These are phyloP conservation scores for Sclerotinia spermophila DNA, from an alignment of 2,329 filamentous ascomycete genomes.

Conservation along the genomic window DNA sequence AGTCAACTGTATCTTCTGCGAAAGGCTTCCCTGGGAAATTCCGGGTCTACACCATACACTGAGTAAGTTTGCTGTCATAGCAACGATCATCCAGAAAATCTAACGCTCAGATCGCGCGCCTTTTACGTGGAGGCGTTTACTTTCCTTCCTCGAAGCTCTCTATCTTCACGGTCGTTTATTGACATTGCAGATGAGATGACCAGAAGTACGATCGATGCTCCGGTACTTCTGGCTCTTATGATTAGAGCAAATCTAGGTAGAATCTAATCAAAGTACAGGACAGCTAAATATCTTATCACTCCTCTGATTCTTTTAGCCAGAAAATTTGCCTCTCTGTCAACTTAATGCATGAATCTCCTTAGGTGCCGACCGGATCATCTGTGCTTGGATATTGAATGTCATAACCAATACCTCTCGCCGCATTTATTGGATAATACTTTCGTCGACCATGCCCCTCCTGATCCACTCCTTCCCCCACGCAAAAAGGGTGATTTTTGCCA, in stretches of 20 bases:
- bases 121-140: constrained; percentile 3
- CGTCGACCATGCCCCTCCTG: constrained; percentile 2
- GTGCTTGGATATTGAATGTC: constrained; percentile 10
- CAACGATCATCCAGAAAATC: background rate
- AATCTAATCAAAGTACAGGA: background rate
- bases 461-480: constrained; percentile 7
- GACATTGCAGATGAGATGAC: background rate
- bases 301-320: background rate
- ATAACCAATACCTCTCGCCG: background rate
- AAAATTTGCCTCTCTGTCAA: background rate
- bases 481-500: background rate
- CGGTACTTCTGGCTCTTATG: background rate
- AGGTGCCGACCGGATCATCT: constrained; percentile 1
- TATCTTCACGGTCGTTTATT: background rate
- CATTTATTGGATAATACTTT: background rate
- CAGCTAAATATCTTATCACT: background rate
- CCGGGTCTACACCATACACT: background rate
- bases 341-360: constrained; percentile 5
- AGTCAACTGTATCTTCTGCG: background rate
- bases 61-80: constrained; percentile 13
- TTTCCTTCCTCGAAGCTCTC: constrained; percentile 9
- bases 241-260: background rate
- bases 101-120: constrained; percentile 16
- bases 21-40: background rate
- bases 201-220: background rate